Evolutionary conservation across 2,329 filamentous ascomycete genomes (phyloP).

Genomic region (Fusarium sp.): DNA sequence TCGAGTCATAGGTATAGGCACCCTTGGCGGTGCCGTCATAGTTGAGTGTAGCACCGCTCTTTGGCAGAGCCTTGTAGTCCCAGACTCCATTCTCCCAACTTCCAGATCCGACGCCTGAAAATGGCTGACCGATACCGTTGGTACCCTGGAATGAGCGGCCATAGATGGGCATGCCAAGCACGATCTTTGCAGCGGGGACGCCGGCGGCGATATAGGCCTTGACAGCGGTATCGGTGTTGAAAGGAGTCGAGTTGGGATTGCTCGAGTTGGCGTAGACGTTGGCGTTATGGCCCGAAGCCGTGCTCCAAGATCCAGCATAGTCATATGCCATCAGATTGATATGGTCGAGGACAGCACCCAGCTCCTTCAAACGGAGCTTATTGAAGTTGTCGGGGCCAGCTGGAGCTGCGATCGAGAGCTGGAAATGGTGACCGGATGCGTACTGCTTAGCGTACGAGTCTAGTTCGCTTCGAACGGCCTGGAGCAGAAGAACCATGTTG

Average conservation of each 20-base stretch:
- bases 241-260: conserved; percentile 75
- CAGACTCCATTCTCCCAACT: conserved; percentile 82
- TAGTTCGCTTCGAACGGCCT: conserved; percentile 60
- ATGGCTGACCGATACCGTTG: conserved; percentile 41
- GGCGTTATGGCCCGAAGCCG: conserved; percentile 75
- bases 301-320: conserved; percentile 79
- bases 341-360: conserved; percentile 66
- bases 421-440: conserved; percentile 61
- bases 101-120: conserved; percentile 75
- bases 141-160: conserved; percentile 75
- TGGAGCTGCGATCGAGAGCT: conserved; percentile 66
- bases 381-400: conserved; percentile 65
- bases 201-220: conserved; percentile 74
- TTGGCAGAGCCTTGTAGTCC: conserved; percentile 85
- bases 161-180: conserved; percentile 85
- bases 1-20: conserved; percentile 79
- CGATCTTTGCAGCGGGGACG: conserved; percentile 76
- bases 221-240: conserved; percentile 76
- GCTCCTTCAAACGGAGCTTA: conserved; percentile 61
- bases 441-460: conserved; percentile 62
- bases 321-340: conserved; percentile 82
- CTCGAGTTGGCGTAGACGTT: conserved; percentile 74
- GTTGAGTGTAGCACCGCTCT: conserved; percentile 69
- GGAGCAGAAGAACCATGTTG: conserved; percentile 60
- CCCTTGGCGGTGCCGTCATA: conserved; percentile 73